Conservation (phyloP, 345 rosid genomes). For the Abelmoschus esculentus region DNA sequence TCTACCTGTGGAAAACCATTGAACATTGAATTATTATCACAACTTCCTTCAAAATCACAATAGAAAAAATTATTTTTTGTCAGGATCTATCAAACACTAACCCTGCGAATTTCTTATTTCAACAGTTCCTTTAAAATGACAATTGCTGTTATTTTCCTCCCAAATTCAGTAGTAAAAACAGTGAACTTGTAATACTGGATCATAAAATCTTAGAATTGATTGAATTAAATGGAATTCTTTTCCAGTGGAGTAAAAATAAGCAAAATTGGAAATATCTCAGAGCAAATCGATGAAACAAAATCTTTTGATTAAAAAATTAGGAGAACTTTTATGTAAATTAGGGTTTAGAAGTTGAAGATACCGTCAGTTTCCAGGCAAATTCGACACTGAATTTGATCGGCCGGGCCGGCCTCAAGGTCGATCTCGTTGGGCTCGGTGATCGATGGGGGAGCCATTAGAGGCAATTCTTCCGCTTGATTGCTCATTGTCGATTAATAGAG, state of each 20-base stretch:
- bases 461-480: slow-evolving; percentile 56
- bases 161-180: not conserved
- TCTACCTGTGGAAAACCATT: slow-evolving; percentile 55
- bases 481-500: slow-evolving; percentile 37
- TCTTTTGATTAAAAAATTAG: not conserved
- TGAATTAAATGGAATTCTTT: no score
- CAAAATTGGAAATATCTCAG: not conserved
- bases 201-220: not conserved
- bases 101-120: no score
- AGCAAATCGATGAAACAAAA: not conserved
- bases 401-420: slow-evolving; percentile 98
- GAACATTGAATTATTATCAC: slow-evolving; percentile 4
- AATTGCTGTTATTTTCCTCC: not conserved
- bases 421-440: slow-evolving; percentile 69
- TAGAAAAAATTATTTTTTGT: not conserved
- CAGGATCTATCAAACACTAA: not conserved
- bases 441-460: slow-evolving; percentile 71
- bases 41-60: not conserved
- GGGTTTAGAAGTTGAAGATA: slow-evolving; percentile 13
- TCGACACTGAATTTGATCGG: slow-evolving; percentile 95
- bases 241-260: not conserved
- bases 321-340: no score
- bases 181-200: not conserved
- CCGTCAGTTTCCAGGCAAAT: slow-evolving; percentile 99
- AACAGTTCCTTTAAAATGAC: no score